Conservation (phyloP, 2,329 filamentous ascomycete species). For the Colletotrichum chrysophilum region DNA sequence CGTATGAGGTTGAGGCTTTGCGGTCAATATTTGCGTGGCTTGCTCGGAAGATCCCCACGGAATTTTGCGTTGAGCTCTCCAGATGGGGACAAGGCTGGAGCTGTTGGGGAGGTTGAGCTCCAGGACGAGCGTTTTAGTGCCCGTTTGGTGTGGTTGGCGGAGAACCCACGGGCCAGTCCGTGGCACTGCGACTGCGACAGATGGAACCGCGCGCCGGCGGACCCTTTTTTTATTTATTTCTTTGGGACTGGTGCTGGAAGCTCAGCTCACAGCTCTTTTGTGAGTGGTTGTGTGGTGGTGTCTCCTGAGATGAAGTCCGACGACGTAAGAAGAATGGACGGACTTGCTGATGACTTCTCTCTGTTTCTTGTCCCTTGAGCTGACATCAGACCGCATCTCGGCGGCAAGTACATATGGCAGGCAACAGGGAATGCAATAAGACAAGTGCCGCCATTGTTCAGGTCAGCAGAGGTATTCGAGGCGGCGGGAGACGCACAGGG, state of each 20-base stretch:
- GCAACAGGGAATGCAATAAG: background rate
- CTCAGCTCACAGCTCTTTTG: background rate
- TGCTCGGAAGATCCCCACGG: slow-evolving; percentile 21
- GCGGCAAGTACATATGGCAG: background rate
- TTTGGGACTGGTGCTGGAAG: background rate
- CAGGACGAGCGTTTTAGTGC: slow-evolving; percentile 1
- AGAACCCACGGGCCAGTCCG: slow-evolving; percentile 17
- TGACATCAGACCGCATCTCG: background rate
- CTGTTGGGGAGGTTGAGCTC: slow-evolving; percentile 22
- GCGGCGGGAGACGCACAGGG: background rate
- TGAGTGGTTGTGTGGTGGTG: background rate
- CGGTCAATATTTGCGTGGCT: background rate
- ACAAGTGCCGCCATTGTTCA: background rate
- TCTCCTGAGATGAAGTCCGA: background rate
- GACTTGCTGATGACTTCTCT: background rate
- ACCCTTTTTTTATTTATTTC: background rate
- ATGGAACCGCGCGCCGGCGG: background rate
- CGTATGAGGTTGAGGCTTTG: background rate
- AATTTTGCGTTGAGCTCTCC: slow-evolving; percentile 24
- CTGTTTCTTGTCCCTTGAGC: background rate
- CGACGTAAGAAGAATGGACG: background rate
- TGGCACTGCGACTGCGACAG: slow-evolving; percentile 5
- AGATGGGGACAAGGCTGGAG: slow-evolving; percentile 22
- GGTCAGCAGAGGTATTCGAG: background rate
- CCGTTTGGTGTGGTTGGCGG: slow-evolving; percentile 13